Evolutionary conservation across 805 yeast species (phyloP), one percentile per base, ranked within the genome.

Genomic region (Yarrowia porcina): DNA sequence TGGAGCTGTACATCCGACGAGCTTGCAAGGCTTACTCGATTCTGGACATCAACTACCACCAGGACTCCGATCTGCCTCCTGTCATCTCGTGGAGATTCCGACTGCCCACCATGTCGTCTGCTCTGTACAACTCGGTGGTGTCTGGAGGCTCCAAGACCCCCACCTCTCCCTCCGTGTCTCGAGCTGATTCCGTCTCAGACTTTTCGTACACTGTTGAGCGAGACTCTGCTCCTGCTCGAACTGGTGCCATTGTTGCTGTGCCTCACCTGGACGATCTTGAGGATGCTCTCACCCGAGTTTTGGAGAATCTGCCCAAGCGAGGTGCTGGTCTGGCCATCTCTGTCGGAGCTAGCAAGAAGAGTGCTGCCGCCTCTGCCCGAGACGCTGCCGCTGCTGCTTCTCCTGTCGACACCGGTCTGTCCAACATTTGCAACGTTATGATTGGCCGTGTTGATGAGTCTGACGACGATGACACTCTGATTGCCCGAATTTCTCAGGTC

Each of bases 11-110:
- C 75, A 87, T 92, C 65, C 88, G 98, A 75, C 88, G 99, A 75
- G 96, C 98, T 47, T 94, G 92, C 80, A 86, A 98, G 72, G 98
- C 98, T 38, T 94, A 96, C 78, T 87, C 90, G 41, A 87, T 94
- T 66, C 87, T 89, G 63, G 88, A 86, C 66, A 82, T 96, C 61
- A 77, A 79, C 62, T 89, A 90, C 71, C 80, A 82, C 63, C 69
- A 75, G 23, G 82, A 80, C 9, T 76, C 78, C 44, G 71, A 72
- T 18, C 64, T 68, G 17, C 74, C 82, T 59, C 96, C 97, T 39
- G 82, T 88, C 63, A 82, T 91, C 66, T 87, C 89, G 67, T 92
- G 97, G 96, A 83, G 83, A 69, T 92, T 92, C 82, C 90, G 88
- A 75, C 79, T 92, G 69, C 96, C 96, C 65, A 81, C 87, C 66